Conservation (phyloP, 495 filamentous ascomycete genomes). For the Cercophora sp. region DNA sequence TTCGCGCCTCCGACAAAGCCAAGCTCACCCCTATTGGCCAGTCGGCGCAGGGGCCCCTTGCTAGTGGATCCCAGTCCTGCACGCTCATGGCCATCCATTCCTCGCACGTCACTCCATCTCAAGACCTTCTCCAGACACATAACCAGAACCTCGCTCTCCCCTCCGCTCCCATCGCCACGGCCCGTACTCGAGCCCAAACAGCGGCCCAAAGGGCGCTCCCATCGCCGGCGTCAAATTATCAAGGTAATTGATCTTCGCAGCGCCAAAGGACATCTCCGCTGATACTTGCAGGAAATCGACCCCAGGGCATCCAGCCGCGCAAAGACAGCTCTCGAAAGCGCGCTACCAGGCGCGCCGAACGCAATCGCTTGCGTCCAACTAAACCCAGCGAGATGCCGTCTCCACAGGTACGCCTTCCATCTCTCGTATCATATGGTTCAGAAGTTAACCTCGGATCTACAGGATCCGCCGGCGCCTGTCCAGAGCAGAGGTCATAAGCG, state of each 20-base stretch:
- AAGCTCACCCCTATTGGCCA: no score
- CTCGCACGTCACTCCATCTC: conserved; percentile 17
- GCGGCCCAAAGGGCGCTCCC: conserved; percentile 14
- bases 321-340: conserved; percentile 18
- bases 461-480: conserved; percentile 18
- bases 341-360: conserved; percentile 15
- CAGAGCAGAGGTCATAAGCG: conserved; percentile 19
- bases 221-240: conserved; percentile 17
- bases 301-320: no score
- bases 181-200: conserved; percentile 20
- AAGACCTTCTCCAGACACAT: conserved; percentile 5
- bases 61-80: no score
- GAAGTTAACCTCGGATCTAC: conserved; percentile 12
- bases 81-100: no score
- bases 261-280: conserved; percentile 20
- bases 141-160: conserved; percentile 10
- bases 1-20: no score
- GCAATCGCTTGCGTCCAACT: conserved; percentile 15
- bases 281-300: conserved; percentile 19
- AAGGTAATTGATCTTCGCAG: conserved; percentile 20
- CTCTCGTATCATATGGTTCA: conserved; percentile 15
- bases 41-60: no score
- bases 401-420: conserved; percentile 11
- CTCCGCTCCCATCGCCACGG: conserved; percentile 14
- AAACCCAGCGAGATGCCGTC: no score